These are phyloP conservation scores for Aspergillus ibericus DNA, from an alignment of 2,329 filamentous ascomycete species.

Conservation along the genomic window DNA sequence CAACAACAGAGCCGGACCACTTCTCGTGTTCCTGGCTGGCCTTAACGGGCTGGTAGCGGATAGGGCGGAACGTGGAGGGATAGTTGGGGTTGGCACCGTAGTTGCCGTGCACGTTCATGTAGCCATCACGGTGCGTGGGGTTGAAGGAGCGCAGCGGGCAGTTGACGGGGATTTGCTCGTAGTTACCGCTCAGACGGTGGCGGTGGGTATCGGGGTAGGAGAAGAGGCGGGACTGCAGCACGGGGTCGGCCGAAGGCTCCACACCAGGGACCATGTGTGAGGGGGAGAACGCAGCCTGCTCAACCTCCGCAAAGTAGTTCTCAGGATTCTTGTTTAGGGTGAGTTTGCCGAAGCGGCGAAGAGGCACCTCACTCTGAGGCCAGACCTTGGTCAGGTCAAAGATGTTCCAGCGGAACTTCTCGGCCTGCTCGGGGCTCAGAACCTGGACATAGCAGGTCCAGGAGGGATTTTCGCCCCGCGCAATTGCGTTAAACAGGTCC, in stretches of 20 bases:
- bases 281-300: slow-evolving; percentile 69
- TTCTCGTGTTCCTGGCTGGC: slow-evolving; percentile 47
- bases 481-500: slow-evolving; percentile 65
- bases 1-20: slow-evolving; percentile 42
- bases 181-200: slow-evolving; percentile 64
- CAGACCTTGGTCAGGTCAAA: slow-evolving; percentile 71
- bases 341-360: slow-evolving; percentile 61
- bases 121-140: slow-evolving; percentile 71
- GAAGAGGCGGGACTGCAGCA: slow-evolving; percentile 69
- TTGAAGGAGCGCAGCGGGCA: slow-evolving; percentile 54
- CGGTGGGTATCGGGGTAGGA: slow-evolving; percentile 69
- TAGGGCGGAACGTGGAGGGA: slow-evolving; percentile 41
- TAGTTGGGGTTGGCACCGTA: slow-evolving; percentile 61
- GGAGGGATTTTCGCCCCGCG: slow-evolving; percentile 59
- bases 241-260: slow-evolving; percentile 68
- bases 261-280: slow-evolving; percentile 67
- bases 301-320: slow-evolving; percentile 71
- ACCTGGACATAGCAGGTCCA: slow-evolving; percentile 67
- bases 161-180: slow-evolving; percentile 65
- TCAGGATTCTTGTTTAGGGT: slow-evolving; percentile 64
- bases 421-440: slow-evolving; percentile 61
- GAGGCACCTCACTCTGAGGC: slow-evolving; percentile 63
- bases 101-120: slow-evolving; percentile 67
- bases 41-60: slow-evolving; percentile 42
- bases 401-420: slow-evolving; percentile 62